Evolutionary conservation across 768 basidiomycete species (phyloP), one percentile per base, ranked within the genome.

Genomic region (Mycena vitilis): DNA sequence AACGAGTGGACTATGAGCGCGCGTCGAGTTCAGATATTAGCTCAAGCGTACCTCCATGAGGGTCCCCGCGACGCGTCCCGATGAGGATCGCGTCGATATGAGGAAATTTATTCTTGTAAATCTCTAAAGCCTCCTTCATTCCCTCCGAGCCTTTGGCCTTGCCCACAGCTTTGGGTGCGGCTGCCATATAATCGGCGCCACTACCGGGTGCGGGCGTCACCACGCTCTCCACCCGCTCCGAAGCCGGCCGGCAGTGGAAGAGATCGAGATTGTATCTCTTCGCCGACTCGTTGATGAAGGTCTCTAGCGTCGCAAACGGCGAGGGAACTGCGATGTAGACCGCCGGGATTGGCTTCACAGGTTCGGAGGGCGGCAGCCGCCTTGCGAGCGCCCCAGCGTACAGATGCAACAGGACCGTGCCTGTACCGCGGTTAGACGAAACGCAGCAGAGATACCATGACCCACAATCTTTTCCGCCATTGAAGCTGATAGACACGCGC

Each of bases 391-490:
- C 90, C 0, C 90, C 95, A 7, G 91, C 91, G 64, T 92, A 91
- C 40, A 99, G 87, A 76, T 98, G 96, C 13, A 99, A 83, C 30
- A 99, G 86, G n/a, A 98, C 95, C 6, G 96, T 99, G 76, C 96
- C 96, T 98, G 75, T 55, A 44, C n/a, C 60, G 37, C 66, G 2
- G 53, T 65, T 59, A 40, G 56, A 45, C 53, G 13, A 13, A 45
- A 13, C 30, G 30, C 45, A 56, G 60, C 45, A 68, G 56, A 68
- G 40, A 53, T 47, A 38, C 25, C n/a, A 16, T 34, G 16, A 83
- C 90, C 73, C 74, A 97, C 98, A 99, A 76, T 99, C 98, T 78
- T 99, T 99, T 60, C 98, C 98, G 12, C 98, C 98, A 73, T 99
- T 99, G 82, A 98, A 99, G 79, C 96, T 98, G 67, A 99, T 84